Base-by-base conservation (phyloP, 306 rosid species). In the Ammopiptanthus mongolicus region DNA sequence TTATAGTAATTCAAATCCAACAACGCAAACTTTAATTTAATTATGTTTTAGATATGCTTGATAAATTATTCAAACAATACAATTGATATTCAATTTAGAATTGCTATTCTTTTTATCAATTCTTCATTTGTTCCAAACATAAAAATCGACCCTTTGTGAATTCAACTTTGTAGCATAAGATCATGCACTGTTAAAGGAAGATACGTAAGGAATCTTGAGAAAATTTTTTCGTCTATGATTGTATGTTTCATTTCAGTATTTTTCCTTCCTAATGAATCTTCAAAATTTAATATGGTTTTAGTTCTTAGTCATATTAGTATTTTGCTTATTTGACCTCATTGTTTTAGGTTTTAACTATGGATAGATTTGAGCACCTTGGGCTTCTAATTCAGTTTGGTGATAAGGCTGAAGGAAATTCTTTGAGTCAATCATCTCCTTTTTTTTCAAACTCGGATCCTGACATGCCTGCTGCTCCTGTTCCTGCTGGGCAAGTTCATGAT, bases 371-470 rank as follows among this genome's bases (percentile, higher is more conserved):
- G 88, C 98, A 96, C 85, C 96, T 96, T 62, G 96, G 96, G 68
- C 88, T 96, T 88, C 89, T 96, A 37, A 57, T 96, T 85, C 91
- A 96, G 55, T 92, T 89, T 81, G 99, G 91, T 67, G 99, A 92
- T 29, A 92, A 89, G 76, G 99, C 76, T 56, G 97, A 84, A 68
- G 91, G 95, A 83, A 82, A 79, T 83, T 83, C 84, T 48, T 81
- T 96, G 78, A 86, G 98, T 81, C 97, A 96, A 69, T 77, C 67
- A 69, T 92, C 99, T 83, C 99, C 98, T 0, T 96, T 96, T 85
- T 96, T 96, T 47, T 98, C 99, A 9, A 96, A 96, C 75, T 96
- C 98, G 3, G 99, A 96, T 86, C 98, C 99, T 28, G 97, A 90
- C 81, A 96, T 96, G 99, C 99, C 99, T 59, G 99, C 96, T 2